These are phyloP conservation scores for Diaporthe vexans DNA, from an alignment of 2,329 filamentous ascomycete genomes.

Conservation along the genomic window DNA sequence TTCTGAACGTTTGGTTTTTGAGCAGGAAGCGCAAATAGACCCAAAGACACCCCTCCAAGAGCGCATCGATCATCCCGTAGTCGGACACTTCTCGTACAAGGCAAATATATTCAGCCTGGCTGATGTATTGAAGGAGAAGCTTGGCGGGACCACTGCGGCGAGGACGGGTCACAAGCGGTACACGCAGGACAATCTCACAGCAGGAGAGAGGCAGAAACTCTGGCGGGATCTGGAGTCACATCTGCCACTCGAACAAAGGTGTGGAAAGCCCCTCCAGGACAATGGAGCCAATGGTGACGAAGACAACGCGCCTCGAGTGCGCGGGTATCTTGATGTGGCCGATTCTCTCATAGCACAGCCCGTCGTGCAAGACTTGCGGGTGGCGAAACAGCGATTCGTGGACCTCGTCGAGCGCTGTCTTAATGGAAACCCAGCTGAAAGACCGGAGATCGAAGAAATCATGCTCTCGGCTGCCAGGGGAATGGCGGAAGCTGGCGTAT, in stretches of 20 bases:
- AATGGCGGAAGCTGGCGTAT: constrained; percentile 25
- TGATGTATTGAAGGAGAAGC: neutral
- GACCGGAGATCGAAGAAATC: constrained; percentile 15
- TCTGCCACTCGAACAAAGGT: neutral
- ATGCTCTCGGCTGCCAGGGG: constrained; percentile 12
- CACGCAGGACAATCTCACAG: neutral
- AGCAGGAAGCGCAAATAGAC: neutral
- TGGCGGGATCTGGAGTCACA: neutral
- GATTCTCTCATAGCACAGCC: neutral
- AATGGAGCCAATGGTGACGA: neutral
- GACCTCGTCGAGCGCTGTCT: neutral
- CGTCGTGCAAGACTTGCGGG: neutral
- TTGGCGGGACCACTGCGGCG: neutral
- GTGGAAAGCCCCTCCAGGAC: neutral
- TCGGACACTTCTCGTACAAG: constrained; percentile 8
- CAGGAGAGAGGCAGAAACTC: neutral
- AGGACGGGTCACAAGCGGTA: neutral
- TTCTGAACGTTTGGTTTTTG: neutral
- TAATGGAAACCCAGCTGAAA: neutral
- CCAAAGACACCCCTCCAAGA: neutral
- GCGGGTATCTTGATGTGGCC: constrained; percentile 15
- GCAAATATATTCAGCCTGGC: neutral
- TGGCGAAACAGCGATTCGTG: constrained; percentile 16
- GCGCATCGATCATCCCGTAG: neutral
- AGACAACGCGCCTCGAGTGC: neutral